Base-by-base conservation (phyloP, 306 rosid genomes). In the Prunus padus region DNA sequence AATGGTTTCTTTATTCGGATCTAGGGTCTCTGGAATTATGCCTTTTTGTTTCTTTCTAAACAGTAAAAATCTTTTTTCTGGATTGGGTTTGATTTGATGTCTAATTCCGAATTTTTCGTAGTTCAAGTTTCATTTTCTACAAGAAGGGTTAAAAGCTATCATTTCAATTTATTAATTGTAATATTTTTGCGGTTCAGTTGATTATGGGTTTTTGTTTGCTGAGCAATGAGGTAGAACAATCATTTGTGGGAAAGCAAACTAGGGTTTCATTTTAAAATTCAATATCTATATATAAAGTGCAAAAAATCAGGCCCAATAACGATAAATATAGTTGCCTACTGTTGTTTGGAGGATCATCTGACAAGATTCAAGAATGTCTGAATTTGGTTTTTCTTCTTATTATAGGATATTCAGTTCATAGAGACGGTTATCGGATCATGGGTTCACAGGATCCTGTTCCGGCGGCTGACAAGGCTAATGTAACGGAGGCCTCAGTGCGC, bases 391-490 rank as follows among this genome's bases (percentile, higher is more conserved):
- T 49, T 20, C 46, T 72, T 71, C 44, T 65, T 45, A 22, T 71
- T 81, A 18, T 51, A 81, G 85, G 83, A 46, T 47, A 76, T 72
- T 78, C 61, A 56, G 49, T 81, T 76, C 73, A 79, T 72, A 61
- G 13, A 5, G 59, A 47, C 26, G 61, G 9, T 37, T 37, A 37
- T 37, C 42, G 42, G 42, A 66, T 70, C 31, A 91, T 88, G 89
- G 89, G 86, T 69, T 89, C 96, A 10, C 89, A 80, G 74, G 86
- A 80, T 72, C 76, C 77, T 60, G 77, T 76, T 69, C 86, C 88
- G 12, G 49, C 42, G 0, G 42, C 56, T 81, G 83, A 73, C 68
- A 45, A 62, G 70, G 68, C 45, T 47, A 82, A 82, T 71, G 74
- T 6, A 30, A 52, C 33, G 63, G 85, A 78, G 82, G 71, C 78